Conservation (phyloP, 2,329 filamentous ascomycete species). For the Talaromyces amestolkiae region DNA sequence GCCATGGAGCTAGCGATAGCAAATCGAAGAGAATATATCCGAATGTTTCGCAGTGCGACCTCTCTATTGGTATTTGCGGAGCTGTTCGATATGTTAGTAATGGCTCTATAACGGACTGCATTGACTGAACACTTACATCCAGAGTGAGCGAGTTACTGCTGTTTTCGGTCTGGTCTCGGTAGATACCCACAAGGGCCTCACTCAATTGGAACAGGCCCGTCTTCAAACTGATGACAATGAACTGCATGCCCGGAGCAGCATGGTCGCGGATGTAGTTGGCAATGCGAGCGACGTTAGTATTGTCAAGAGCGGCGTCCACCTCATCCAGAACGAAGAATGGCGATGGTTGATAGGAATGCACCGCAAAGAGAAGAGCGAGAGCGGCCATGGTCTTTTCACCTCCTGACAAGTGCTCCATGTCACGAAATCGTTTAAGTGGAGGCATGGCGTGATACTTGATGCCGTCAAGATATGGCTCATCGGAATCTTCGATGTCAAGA, state of each 20-base stretch:
- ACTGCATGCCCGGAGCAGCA: conserved; percentile 95
- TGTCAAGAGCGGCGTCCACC: conserved; percentile 96
- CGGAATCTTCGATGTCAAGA: conserved; percentile 92
- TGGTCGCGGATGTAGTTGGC: conserved; percentile 95
- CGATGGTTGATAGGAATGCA: conserved; percentile 91
- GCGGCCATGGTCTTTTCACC: conserved; percentile 99
- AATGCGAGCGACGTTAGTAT: conserved; percentile 93
- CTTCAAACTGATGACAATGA: conserved; percentile 97
- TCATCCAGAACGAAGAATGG: conserved; percentile 99
- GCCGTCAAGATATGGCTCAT: conserved; percentile 90
- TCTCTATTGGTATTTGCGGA: conserved; percentile 35
- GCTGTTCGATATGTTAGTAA: conserved; percentile 24
- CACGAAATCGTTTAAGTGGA: conserved; percentile 93
- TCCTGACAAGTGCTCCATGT: conserved; percentile 97
- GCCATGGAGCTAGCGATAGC: neutral
- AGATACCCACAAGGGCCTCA: conserved; percentile 92
- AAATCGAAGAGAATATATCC: neutral
- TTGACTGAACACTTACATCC: conserved; percentile 68
- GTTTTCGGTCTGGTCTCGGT: conserved; percentile 90
- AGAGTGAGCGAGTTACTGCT: conserved; percentile 87
- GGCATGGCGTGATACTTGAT: conserved; percentile 99
- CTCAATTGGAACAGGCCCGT: conserved; percentile 93
- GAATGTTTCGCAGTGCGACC: neutral
- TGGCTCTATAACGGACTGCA: neutral
- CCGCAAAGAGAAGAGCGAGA: conserved; percentile 90